These are phyloP conservation scores for Aureobasidium zeae DNA, from an alignment of 2,329 filamentous ascomycete genomes.

Conservation along the genomic window DNA sequence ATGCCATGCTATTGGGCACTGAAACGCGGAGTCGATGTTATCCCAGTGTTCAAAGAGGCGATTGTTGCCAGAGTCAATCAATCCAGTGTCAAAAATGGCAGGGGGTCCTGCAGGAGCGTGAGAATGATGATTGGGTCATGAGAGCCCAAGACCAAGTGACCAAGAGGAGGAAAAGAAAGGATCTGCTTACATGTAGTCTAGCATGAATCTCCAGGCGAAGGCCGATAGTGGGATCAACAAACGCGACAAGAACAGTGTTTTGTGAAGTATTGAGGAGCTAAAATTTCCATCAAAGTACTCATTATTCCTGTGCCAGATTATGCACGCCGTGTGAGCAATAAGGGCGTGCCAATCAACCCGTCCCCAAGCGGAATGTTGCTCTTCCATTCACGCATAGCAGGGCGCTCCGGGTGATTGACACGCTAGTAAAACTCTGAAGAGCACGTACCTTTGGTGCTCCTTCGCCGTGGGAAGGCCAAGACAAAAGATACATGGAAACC, in stretches of 20 bases:
- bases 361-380: conserved; percentile 16
- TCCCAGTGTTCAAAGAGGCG: too few relatives aligned
- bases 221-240: conserved; percentile 11
- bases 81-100: conserved; percentile 3
- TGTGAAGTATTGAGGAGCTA: conserved; percentile 8
- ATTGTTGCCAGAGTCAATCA: not conserved
- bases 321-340: conserved; percentile 13
- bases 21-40: conserved; percentile 1
- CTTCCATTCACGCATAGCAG: conserved; percentile 13
- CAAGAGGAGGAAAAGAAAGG: not conserved
- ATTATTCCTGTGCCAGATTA: conserved; percentile 13
- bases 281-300: conserved; percentile 12
- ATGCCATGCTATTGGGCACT: conserved; percentile 8
- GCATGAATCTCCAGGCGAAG: conserved; percentile 1
- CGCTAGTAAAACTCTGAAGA: conserved; percentile 15
- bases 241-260: conserved; percentile 14
- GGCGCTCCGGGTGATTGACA: conserved; percentile 11
- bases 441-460: conserved; percentile 3
- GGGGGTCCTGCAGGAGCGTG: not conserved
- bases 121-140: not conserved
- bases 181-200: conserved; percentile 5
- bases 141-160: conserved; percentile 5
- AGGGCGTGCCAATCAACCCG: conserved; percentile 7
- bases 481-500: conserved; percentile 11
- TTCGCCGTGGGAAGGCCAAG: conserved; percentile 6